Evolutionary conservation across 2,329 filamentous ascomycete genomes (phyloP).

Genomic region (Bipolaris cookei): DNA sequence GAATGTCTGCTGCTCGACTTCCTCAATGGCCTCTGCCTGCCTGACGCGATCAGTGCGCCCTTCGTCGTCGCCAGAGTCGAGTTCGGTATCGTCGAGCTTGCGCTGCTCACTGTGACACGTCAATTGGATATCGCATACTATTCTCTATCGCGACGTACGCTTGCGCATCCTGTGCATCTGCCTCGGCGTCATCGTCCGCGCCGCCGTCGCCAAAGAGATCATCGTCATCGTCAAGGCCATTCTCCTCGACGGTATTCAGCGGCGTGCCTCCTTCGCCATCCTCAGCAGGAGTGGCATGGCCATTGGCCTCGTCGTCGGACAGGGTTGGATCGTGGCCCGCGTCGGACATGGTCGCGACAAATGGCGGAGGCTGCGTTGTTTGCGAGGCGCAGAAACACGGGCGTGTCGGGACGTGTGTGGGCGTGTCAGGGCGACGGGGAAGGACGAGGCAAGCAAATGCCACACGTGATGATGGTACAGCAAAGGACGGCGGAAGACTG

Average conservation of each 20-base stretch:
- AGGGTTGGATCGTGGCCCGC: conserved; percentile 43
- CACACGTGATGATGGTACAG: conserved; percentile 9
- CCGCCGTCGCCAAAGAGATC: conserved; percentile 57
- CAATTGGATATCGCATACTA: conserved; percentile 13
- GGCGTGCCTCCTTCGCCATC: conserved; percentile 39
- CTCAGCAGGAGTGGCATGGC: conserved; percentile 39
- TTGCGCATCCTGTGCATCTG: conserved; percentile 28
- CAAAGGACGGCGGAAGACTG: neutral
- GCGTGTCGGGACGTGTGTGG: neutral
- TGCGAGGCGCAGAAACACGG: neutral
- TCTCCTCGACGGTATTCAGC: conserved; percentile 42
- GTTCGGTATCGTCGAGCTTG: conserved; percentile 66
- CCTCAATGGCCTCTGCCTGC: conserved; percentile 53
- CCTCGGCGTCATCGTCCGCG: conserved; percentile 2
- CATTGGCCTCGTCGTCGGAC: conserved; percentile 46
- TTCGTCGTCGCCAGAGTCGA: conserved; percentile 68
- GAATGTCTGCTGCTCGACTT: conserved; percentile 62
- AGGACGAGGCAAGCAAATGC: neutral
- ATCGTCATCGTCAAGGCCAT: conserved; percentile 47
- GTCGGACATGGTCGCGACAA: conserved; percentile 46
- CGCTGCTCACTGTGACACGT: conserved; percentile 48
- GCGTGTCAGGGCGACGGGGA: neutral
- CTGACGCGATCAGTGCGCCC: conserved; percentile 66
- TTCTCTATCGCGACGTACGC: conserved; percentile 48
- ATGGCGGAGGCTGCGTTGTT: neutral